A percentile compares a stretch with the other conserved stretches of the same genome.
Conservation (phyloP, 129 eudicot genomes). For the Scalesia atractyloides region DNA sequence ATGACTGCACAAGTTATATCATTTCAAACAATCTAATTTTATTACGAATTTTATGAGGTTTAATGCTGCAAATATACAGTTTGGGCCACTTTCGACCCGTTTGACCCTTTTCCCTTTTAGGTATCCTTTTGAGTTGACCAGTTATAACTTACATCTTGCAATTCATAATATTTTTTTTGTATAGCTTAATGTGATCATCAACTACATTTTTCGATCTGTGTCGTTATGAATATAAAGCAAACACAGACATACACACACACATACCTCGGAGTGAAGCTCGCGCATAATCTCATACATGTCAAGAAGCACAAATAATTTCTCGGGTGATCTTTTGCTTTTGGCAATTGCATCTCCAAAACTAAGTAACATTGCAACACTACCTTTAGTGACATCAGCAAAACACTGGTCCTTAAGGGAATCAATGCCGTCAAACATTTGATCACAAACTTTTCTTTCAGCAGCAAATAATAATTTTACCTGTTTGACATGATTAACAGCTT, state of each 20-base stretch:
- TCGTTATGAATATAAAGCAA: not conserved
- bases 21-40: too few relatives aligned
- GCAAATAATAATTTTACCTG: slow-evolving; percentile 98
- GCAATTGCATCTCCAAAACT: slow-evolving; percentile 99
- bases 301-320: slow-evolving; percentile 89
- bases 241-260: not conserved
- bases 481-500: slow-evolving; percentile 30
- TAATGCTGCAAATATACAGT: not conserved
- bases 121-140: not conserved
- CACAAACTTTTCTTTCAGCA: slow-evolving; percentile 90
- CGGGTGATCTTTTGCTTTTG: slow-evolving; percentile 97
- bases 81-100: not conserved
- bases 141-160: not conserved
- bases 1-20: not conserved
- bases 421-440: slow-evolving; percentile 89
- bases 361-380: slow-evolving; percentile 84
- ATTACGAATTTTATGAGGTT: not conserved
- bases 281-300: slow-evolving; percentile 99
- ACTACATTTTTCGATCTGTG: not conserved
- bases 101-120: not conserved
- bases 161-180: not conserved
- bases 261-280: slow-evolving; percentile 94
- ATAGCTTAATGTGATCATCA: not conserved
- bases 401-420: slow-evolving; percentile 87
- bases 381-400: slow-evolving; percentile 89